Evolutionary conservation across 2,329 filamentous ascomycete species (phyloP).

Genomic region (Clonostachys sp.): DNA sequence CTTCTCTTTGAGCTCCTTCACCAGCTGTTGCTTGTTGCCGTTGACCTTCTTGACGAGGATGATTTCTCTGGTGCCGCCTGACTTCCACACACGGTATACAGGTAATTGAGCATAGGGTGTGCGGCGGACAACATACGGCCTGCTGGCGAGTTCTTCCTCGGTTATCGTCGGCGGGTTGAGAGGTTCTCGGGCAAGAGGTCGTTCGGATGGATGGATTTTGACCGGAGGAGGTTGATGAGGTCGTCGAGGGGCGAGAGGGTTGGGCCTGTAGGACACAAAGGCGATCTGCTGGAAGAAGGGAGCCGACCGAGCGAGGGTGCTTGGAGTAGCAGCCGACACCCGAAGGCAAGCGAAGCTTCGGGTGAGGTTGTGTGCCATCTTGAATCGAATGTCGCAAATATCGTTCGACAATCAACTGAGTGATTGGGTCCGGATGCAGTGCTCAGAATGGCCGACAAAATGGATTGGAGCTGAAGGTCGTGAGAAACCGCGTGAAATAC

Average conservation of each 20-base stretch:
- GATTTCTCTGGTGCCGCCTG: constrained; percentile 69
- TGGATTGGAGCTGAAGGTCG: no score
- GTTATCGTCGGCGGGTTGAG: constrained; percentile 21
- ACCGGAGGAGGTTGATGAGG: no score
- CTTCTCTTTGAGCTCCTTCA: constrained; percentile 55
- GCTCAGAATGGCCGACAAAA: no score
- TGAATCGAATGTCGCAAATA: no score
- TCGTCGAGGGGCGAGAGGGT: constrained; percentile 1
- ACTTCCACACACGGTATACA: constrained; percentile 70
- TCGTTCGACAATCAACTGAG: no score
- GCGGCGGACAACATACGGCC: constrained; percentile 66
- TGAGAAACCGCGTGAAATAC: no score
- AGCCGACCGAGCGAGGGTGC: no score
- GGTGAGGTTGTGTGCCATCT: no score
- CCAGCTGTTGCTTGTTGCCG: constrained; percentile 63
- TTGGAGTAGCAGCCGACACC: no score
- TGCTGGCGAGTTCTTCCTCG: constrained; percentile 15
- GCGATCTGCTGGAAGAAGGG: neutral
- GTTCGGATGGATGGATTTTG: constrained; percentile 2
- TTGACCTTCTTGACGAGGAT: constrained; percentile 77
- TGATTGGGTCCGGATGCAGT: neutral
- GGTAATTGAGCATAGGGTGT: constrained; percentile 68
- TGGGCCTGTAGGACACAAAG: constrained; percentile 1
- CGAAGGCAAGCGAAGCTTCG: no score
- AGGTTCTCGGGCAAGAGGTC: constrained; percentile 8